Evolutionary conservation across 179 eudicot species (phyloP).

Genomic region (Actinidia arguta): DNA sequence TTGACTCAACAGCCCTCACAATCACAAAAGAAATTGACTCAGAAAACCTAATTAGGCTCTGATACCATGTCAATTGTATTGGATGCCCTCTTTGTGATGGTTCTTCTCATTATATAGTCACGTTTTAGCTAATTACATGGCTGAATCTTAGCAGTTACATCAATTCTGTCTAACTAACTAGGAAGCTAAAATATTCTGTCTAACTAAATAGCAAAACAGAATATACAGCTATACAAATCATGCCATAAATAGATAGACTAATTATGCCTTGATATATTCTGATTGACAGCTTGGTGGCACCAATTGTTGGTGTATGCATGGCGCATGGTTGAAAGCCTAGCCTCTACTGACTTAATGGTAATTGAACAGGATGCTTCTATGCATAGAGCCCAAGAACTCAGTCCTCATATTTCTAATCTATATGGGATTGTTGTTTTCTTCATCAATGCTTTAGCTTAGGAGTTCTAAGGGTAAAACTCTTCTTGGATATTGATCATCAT

Average conservation of each 20-base stretch:
- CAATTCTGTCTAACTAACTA: neutral
- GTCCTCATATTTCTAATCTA: too few species aligned
- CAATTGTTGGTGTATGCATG: too few species aligned
- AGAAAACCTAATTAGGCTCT: neutral
- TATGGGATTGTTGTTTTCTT: too few species aligned
- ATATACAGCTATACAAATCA: neutral
- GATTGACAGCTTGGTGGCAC: neutral
- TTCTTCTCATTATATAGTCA: too few species aligned
- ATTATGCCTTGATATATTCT: neutral
- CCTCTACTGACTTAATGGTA: too few species aligned
- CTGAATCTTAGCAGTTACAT: neutral
- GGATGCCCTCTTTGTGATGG: too few species aligned
- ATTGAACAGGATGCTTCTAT: too few species aligned
- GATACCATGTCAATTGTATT: constrained; percentile 1
- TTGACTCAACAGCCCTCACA: neutral
- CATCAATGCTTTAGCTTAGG: too few species aligned
- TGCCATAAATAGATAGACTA: neutral
- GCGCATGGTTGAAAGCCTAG: too few species aligned
- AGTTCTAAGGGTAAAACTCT: too few species aligned
- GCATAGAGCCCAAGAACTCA: too few species aligned
- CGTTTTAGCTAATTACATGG: neutral
- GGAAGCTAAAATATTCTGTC: neutral
- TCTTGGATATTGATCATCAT: too few species aligned
- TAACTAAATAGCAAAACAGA: neutral
- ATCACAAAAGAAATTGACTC: neutral